phyloP scores from a whole-genome alignment of 495 filamentous ascomycete genomes.

The Lineolata rhizophorae region DNA sequence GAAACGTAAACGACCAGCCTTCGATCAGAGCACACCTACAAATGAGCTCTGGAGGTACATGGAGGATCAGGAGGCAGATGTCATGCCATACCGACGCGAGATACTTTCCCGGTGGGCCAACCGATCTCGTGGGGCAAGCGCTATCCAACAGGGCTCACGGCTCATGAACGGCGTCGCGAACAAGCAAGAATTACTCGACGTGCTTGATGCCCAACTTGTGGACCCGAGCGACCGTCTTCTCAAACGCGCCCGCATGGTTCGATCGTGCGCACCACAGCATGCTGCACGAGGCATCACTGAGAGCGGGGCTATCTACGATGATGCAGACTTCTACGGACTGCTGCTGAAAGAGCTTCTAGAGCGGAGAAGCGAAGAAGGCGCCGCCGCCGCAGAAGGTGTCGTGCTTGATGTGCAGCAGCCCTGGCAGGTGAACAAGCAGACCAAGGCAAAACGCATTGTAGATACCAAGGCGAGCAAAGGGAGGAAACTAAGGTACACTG shows the following conservation, averaged over 20 bases:
- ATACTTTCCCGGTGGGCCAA: conserved; percentile 48
- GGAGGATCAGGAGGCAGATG: conserved; percentile 34
- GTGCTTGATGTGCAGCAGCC: conserved; percentile 19
- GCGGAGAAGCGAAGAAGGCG: conserved; percentile 41
- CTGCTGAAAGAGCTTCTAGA: conserved; percentile 83
- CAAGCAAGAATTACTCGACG: conserved; percentile 42
- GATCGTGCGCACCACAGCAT: conserved; percentile 52
- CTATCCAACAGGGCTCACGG: conserved; percentile 18
- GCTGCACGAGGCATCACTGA: conserved; percentile 28
- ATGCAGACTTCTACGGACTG: conserved; percentile 80
- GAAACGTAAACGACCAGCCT: conserved; percentile 23
- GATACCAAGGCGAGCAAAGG: conserved; percentile 94
- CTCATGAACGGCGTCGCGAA: conserved; percentile 16
- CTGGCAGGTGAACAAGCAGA: conserved; percentile 45
- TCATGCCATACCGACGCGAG: conserved; percentile 26
- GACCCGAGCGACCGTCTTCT: conserved; percentile 43
- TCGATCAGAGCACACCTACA: conserved; percentile 26
- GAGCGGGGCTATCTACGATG: conserved; percentile 55
- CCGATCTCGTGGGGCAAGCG: conserved; percentile 25
- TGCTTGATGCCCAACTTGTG: conserved; percentile 52
- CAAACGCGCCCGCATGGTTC: conserved; percentile 38
- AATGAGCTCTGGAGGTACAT: conserved; percentile 52
- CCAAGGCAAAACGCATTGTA: conserved; percentile 59
- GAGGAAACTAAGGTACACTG: conserved; percentile 73
- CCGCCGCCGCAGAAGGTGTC: conserved; percentile 20